Percentiles rank a stretch among this genome's conserved stretches.
Conservation (phyloP, 2,329 filamentous ascomycete species). For the Diplodia seriata region DNA sequence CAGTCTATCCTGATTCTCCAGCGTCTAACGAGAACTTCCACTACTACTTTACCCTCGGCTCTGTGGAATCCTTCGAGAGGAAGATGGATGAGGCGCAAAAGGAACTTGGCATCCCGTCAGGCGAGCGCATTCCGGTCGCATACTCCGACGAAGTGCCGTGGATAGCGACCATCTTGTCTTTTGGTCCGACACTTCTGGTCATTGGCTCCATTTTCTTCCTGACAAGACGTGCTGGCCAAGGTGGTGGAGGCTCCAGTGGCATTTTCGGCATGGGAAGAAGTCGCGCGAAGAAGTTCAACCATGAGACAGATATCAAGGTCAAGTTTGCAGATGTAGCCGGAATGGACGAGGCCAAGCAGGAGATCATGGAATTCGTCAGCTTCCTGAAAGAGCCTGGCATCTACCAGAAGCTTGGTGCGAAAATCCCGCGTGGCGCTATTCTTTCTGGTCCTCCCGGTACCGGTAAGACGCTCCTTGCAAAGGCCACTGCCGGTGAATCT, state of each 20-base stretch:
- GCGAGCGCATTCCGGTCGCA: slow-evolving; percentile 91
- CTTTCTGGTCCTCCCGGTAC: slow-evolving; percentile 97
- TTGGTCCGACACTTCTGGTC: slow-evolving; percentile 86
- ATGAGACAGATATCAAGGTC: slow-evolving; percentile 94
- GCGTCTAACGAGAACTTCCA: slow-evolving; percentile 72
- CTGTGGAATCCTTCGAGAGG: slow-evolving; percentile 89
- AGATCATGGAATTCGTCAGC: slow-evolving; percentile 99
- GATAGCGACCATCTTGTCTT: slow-evolving; percentile 75
- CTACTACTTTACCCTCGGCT: slow-evolving; percentile 96
- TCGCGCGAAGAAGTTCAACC: slow-evolving; percentile 95
- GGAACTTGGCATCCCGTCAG: slow-evolving; percentile 81
- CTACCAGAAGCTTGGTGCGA: slow-evolving; percentile 93
- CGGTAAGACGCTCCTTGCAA: slow-evolving; percentile 95
- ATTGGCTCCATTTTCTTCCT: slow-evolving; percentile 83
- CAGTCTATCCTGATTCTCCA: slow-evolving; percentile 77
- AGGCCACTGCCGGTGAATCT: slow-evolving; percentile 96
- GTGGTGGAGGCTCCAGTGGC: slow-evolving; percentile 67
- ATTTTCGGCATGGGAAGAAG: slow-evolving; percentile 97
- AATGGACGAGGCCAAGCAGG: slow-evolving; percentile 96
- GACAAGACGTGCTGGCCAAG: slow-evolving; percentile 74
- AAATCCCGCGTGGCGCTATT: slow-evolving; percentile 96
- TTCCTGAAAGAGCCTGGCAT: slow-evolving; percentile 93
- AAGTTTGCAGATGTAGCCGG: slow-evolving; percentile 97
- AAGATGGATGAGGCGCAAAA: slow-evolving; percentile 86
- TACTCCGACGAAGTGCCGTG: slow-evolving; percentile 80